A percentile compares a stretch with the other conserved stretches of the same genome.
phyloP scores from a whole-genome alignment of 2,329 filamentous ascomycete species.

The Aspergillus melleus region DNA sequence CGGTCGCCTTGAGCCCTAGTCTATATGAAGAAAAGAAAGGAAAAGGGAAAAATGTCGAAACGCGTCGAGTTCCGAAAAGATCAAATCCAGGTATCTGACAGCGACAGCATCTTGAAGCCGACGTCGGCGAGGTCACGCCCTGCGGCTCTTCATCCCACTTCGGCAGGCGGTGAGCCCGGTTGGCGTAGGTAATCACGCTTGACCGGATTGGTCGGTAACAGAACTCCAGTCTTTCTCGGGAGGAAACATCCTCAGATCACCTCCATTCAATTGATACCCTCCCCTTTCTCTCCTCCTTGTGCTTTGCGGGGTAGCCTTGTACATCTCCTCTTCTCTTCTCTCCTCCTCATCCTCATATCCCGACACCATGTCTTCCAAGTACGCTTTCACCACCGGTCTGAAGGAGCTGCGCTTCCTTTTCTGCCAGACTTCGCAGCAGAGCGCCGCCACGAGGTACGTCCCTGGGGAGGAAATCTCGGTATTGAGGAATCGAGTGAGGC shows the following conservation, averaged over 20 bases:
- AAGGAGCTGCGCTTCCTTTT: conserved; percentile 97
- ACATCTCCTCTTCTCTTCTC: background rate
- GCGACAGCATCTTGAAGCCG: conserved; percentile 8
- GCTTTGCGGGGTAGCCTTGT: background rate
- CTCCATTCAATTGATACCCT: conserved; percentile 13
- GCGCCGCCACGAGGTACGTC: conserved; percentile 79
- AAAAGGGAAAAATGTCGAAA: background rate
- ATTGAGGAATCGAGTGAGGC: background rate
- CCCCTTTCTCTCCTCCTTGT: background rate
- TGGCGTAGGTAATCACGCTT: conserved; percentile 19
- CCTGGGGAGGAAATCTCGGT: background rate
- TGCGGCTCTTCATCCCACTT: conserved; percentile 26
- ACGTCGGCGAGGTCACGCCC: conserved; percentile 18
- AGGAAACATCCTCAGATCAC: background rate
- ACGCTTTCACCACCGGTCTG: conserved; percentile 82
- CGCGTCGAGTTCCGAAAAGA: background rate
- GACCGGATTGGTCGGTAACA: conserved; percentile 22
- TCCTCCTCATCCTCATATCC: conserved; percentile 6
- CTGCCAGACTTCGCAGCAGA: conserved; percentile 91
- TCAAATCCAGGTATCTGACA: background rate
- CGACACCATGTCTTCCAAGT: conserved; percentile 79
- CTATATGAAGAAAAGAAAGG: conserved; percentile 17
- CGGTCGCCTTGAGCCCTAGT: background rate
- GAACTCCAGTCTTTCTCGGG: conserved; percentile 10
- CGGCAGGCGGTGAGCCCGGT: conserved; percentile 25